phyloP scores from a whole-genome alignment of 2,329 filamentous ascomycete species.

The Periconia sp. region DNA sequence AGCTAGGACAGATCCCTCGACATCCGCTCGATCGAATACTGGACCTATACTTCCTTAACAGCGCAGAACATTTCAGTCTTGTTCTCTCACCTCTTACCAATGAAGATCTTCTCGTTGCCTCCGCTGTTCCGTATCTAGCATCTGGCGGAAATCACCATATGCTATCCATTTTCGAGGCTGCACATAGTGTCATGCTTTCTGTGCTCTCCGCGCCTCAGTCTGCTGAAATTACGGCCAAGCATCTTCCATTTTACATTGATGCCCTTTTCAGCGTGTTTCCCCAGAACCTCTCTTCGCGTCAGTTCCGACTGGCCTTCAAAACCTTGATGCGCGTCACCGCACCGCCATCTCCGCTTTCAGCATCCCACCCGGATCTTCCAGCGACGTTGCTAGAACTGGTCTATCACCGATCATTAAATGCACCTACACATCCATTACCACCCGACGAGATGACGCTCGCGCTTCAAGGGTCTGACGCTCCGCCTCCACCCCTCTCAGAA shows the following conservation, averaged over 20 bases:
- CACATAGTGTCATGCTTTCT: constrained; percentile 81
- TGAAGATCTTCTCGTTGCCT: constrained; percentile 75
- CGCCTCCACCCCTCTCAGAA: constrained; percentile 66
- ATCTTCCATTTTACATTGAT: constrained; percentile 84
- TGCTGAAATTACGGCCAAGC: constrained; percentile 69
- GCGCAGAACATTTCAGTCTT: constrained; percentile 81
- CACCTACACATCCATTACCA: constrained; percentile 54
- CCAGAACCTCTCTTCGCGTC: constrained; percentile 75
- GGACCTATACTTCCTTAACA: constrained; percentile 89
- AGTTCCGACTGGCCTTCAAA: constrained; percentile 88
- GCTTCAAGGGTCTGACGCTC: constrained; percentile 39
- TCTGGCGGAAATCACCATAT: constrained; percentile 63
- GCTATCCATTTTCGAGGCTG: constrained; percentile 81
- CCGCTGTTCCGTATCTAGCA: constrained; percentile 75
- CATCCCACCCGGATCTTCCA: constrained; percentile 76
- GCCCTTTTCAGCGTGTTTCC: constrained; percentile 82
- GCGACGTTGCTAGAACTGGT: constrained; percentile 82
- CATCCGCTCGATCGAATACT: constrained; percentile 73
- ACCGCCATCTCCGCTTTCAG: constrained; percentile 77
- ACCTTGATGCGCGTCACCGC: constrained; percentile 82
- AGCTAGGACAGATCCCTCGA: constrained; percentile 62
- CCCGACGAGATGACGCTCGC: constrained; percentile 48
- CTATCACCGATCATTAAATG: constrained; percentile 66
- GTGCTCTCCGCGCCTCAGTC: constrained; percentile 82
- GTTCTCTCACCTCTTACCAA: constrained; percentile 69